A percentile compares a stretch with the other conserved stretches of the same genome.
phyloP scores from a whole-genome alignment of 169 alveolate genomes.

The Plasmodium reichenowi region DNA sequence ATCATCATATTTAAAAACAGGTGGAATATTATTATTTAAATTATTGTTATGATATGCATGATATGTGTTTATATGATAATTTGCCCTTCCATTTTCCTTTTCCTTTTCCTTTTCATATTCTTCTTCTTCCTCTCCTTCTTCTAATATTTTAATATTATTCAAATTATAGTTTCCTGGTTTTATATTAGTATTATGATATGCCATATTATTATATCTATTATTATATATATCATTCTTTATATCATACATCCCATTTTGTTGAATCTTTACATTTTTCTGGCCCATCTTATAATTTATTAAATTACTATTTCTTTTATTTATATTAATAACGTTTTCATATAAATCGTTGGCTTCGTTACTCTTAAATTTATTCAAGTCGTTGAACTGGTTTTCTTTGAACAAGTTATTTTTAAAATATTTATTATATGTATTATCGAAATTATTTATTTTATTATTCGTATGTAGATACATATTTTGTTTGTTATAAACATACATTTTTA shows the following conservation, averaged over 20 bases:
- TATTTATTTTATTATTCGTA: constrained; percentile 15
- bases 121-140: constrained; percentile 27
- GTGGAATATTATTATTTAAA: neutral
- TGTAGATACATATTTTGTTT: constrained; percentile 62
- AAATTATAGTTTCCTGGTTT: constrained; percentile 17
- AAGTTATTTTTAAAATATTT: constrained; percentile 23
- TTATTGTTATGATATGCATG: neutral
- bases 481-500: constrained; percentile 52
- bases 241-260: constrained; percentile 26
- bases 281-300: constrained; percentile 37
- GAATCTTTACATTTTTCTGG: constrained; percentile 21
- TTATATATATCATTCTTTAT: constrained; percentile 32
- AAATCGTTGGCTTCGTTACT: neutral
- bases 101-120: constrained; percentile 20
- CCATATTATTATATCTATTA: constrained; percentile 34
- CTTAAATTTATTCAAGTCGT: neutral
- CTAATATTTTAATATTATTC: constrained; percentile 38
- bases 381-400: neutral
- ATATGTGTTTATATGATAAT: neutral
- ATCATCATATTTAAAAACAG: neutral
- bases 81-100: too few relatives aligned
- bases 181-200: constrained; percentile 16
- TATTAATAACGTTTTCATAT: neutral
- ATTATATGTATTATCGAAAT: constrained; percentile 31
- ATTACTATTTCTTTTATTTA: constrained; percentile 1